These are phyloP conservation scores for Colletotrichum cuscutae DNA, from an alignment of 2,329 filamentous ascomycete species.

Conservation along the genomic window DNA sequence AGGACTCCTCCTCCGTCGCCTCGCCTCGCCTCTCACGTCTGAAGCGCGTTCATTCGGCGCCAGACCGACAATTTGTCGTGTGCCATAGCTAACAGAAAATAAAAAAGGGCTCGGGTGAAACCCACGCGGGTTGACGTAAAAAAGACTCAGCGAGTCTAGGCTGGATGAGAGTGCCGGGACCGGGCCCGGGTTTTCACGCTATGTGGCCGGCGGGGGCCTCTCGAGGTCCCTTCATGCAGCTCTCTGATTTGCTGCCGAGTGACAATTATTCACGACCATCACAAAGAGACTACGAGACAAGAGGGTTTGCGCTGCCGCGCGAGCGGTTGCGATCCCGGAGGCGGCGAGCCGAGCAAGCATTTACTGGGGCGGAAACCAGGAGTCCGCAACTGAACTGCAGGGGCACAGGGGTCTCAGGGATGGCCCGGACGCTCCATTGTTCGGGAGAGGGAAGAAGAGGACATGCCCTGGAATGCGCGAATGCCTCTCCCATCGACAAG, in stretches of 20 bases:
- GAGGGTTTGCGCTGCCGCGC: slow-evolving; percentile 13
- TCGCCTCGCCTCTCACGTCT: background rate
- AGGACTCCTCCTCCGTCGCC: slow-evolving; percentile 11
- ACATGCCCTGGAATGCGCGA: slow-evolving; percentile 26
- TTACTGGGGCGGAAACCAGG: slow-evolving; percentile 11
- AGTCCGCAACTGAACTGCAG: background rate
- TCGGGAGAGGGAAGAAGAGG: slow-evolving; percentile 21
- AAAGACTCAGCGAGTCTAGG: slow-evolving; percentile 26
- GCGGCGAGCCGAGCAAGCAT: slow-evolving; percentile 18
- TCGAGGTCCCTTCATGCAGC: slow-evolving; percentile 21
- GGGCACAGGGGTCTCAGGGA: slow-evolving; percentile 6
- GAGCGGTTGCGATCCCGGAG: slow-evolving; percentile 34
- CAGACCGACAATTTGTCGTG: slow-evolving; percentile 30
- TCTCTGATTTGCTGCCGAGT: slow-evolving; percentile 30
- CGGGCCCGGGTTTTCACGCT: slow-evolving; percentile 24
- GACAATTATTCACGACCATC: slow-evolving; percentile 26
- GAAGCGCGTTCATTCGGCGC: slow-evolving; percentile 25
- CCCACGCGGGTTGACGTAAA: slow-evolving; percentile 34
- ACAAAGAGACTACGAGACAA: slow-evolving; percentile 24
- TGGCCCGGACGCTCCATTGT: background rate
- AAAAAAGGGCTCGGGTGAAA: slow-evolving; percentile 14
- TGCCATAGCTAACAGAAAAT: slow-evolving; percentile 16
- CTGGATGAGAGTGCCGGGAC: slow-evolving; percentile 32
- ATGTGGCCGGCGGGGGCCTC: background rate
- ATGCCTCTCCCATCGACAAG: slow-evolving; percentile 8